Percentiles rank a stretch among this genome's conserved stretches.
Conservation (phyloP, 805 yeast genomes). For the Ogataea siamensis region DNA sequence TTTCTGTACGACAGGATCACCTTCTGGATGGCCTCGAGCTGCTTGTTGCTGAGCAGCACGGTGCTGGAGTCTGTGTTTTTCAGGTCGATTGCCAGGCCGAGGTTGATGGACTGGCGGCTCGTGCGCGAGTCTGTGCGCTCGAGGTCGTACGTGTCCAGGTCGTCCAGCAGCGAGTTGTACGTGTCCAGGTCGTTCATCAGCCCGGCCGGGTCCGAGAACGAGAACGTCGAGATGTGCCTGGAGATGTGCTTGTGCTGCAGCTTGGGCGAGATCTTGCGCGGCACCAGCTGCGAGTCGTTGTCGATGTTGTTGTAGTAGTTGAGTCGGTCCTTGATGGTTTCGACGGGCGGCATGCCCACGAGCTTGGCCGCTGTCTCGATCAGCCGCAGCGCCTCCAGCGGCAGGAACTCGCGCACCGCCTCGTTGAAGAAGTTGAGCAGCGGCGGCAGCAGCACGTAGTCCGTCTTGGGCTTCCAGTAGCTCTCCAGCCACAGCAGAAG, state of each 20-base stretch:
- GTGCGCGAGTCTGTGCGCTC: constrained; percentile 22
- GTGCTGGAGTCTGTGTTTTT: constrained; percentile 25
- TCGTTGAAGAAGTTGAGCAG: constrained; percentile 78
- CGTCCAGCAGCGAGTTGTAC: constrained; percentile 34
- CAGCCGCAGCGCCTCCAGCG: constrained; percentile 61
- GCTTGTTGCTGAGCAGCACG: constrained; percentile 35
- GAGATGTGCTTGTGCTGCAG: constrained; percentile 32
- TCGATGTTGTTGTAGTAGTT: constrained; percentile 36
- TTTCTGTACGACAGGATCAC: constrained; percentile 52
- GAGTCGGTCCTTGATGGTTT: constrained; percentile 33
- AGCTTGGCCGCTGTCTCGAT: constrained; percentile 62
- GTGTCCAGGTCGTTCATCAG: constrained; percentile 30
- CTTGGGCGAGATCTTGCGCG: constrained; percentile 45
- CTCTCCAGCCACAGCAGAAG: constrained; percentile 87
- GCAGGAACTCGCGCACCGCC: constrained; percentile 58
- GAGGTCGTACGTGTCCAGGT: constrained; percentile 33
- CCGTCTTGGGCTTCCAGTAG: constrained; percentile 72
- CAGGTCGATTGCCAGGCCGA: constrained; percentile 31
- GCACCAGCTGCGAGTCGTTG: constrained; percentile 47
- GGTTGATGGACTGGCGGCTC: constrained; percentile 25
- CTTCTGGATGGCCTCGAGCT: constrained; percentile 45
- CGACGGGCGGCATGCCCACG: constrained; percentile 53
- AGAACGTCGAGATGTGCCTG: constrained; percentile 25
- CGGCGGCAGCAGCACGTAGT: constrained; percentile 61
- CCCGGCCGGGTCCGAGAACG: constrained; percentile 21